These are phyloP conservation scores for Debaryomyces hansenii DNA, from an alignment of 805 yeast genomes.

Conservation along the genomic window DNA sequence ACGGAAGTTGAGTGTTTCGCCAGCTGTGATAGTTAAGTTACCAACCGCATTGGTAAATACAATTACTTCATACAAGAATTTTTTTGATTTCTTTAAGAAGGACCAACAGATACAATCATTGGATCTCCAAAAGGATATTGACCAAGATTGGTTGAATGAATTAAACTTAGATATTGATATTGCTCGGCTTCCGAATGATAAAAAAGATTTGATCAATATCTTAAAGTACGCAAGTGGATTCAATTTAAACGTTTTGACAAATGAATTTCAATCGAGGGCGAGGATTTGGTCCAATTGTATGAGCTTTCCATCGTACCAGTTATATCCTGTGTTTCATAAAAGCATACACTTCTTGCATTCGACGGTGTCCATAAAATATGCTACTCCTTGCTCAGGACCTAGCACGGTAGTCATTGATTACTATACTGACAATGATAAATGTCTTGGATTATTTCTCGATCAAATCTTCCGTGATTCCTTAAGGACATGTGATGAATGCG, in stretches of 20 bases:
- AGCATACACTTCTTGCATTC: conserved; percentile 77
- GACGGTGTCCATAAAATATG: conserved; percentile 76
- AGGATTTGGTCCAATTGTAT: conserved; percentile 48
- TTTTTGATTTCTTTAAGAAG: conserved; percentile 19
- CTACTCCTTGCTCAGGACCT: conserved; percentile 94
- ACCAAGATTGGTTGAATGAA: conserved; percentile 23
- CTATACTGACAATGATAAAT: conserved; percentile 87
- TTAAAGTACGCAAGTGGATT: conserved; percentile 36
- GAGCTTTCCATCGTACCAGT: conserved; percentile 36
- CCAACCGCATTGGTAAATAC: conserved; percentile 65
- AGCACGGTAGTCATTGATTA: conserved; percentile 79
- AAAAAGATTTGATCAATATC: conserved; percentile 35
- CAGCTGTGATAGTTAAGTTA: conserved; percentile 70
- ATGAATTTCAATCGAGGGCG: conserved; percentile 46
- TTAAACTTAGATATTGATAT: conserved; percentile 24
- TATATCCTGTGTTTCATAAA: conserved; percentile 61
- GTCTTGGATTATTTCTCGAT: conserved; percentile 87
- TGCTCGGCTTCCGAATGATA: conserved; percentile 36
- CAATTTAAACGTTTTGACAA: conserved; percentile 45
- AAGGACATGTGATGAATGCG: conserved; percentile 78
- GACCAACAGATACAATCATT: conserved; percentile 20
- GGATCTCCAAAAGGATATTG: conserved; percentile 25
- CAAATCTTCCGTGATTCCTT: conserved; percentile 68
- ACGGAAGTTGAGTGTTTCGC: conserved; percentile 78
- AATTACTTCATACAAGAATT: conserved; percentile 48